A percentile compares a stretch with the other conserved stretches of the same genome.
Evolutionary conservation across 371 early-diverging fungal genomes (phyloP).

Genomic region (Lichtheimia corymbifera): DNA sequence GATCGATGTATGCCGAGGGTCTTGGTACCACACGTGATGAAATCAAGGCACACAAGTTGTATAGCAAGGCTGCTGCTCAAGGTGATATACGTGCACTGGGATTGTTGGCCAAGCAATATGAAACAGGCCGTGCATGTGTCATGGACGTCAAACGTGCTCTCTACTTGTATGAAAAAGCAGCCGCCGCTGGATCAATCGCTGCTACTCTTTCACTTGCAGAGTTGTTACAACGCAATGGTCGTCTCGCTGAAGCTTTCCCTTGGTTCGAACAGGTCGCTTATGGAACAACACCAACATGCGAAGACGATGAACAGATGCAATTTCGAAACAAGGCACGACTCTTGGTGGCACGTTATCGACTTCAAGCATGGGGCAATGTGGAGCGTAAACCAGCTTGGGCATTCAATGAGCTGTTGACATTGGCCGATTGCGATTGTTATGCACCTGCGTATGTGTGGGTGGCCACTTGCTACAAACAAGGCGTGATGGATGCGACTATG

Average conservation of each 20-base stretch:
- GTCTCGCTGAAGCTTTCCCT: slow-evolving; percentile 8
- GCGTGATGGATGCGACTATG: slow-evolving; percentile 9
- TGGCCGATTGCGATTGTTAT: slow-evolving; percentile 22
- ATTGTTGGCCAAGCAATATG: slow-evolving; percentile 22
- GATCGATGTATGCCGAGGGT: slow-evolving; percentile 16
- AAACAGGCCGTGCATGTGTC: slow-evolving; percentile 21
- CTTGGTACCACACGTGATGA: slow-evolving; percentile 10
- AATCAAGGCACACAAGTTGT: slow-evolving; percentile 14
- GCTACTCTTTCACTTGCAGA: slow-evolving; percentile 16
- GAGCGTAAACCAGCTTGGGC: slow-evolving; percentile 17
- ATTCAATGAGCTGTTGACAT: slow-evolving; percentile 25
- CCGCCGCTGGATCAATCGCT: slow-evolving; percentile 5
- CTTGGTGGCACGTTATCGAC: slow-evolving; percentile 38
- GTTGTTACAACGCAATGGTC: slow-evolving; percentile 9
- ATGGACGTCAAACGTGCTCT: slow-evolving; percentile 14
- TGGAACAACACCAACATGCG: not conserved
- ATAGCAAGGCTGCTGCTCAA: slow-evolving; percentile 23
- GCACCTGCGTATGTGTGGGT: slow-evolving; percentile 38
- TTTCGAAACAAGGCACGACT: slow-evolving; percentile 21
- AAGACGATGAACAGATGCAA: slow-evolving; percentile 6
- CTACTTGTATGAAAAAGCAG: slow-evolving; percentile 12
- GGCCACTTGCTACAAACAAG: slow-evolving; percentile 40
- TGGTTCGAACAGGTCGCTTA: slow-evolving; percentile 12
- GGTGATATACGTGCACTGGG: slow-evolving; percentile 22
- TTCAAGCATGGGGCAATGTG: slow-evolving; percentile 27